phyloP scores from a whole-genome alignment of 169 alveolate genomes.

The Plasmodium berghei region DNA sequence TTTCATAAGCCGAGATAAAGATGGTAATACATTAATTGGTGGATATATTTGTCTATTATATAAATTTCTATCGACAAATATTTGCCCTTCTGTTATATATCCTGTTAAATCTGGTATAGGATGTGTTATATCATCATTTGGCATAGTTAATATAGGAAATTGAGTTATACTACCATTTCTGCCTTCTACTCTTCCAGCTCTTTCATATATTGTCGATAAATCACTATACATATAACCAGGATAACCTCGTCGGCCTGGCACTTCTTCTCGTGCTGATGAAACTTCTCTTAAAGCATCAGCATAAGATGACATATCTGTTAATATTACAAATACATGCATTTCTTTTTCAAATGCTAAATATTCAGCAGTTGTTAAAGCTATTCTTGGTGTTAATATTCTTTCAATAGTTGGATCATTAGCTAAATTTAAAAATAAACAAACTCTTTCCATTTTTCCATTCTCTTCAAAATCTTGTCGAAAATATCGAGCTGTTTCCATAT shows the following conservation, averaged over 20 bases:
- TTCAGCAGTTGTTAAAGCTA: constrained; percentile 99
- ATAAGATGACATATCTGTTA: constrained; percentile 99
- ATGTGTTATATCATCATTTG: constrained; percentile 99
- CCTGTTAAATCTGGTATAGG: constrained; percentile 99
- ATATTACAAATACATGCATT: constrained; percentile 97
- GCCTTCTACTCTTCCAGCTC: constrained; percentile 99
- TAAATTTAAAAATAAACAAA: constrained; percentile 97
- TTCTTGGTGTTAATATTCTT: constrained; percentile 98
- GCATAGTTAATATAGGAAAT: constrained; percentile 99
- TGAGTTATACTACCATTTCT: constrained; percentile 98
- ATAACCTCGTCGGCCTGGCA: constrained; percentile 99
- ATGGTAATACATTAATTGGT: constrained; percentile 98
- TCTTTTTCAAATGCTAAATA: constrained; percentile 99
- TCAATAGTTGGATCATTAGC: constrained; percentile 99
- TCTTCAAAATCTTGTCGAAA: constrained; percentile 99
- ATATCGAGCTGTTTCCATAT: constrained; percentile 99
- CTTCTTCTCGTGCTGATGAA: constrained; percentile 99
- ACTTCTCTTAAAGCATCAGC: constrained; percentile 99
- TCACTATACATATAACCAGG: constrained; percentile 99
- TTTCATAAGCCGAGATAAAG: constrained; percentile 99
- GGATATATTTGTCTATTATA: constrained; percentile 98
- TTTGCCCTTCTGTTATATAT: constrained; percentile 99
- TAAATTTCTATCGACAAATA: constrained; percentile 98
- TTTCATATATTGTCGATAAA: constrained; percentile 98
- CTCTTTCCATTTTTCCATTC: constrained; percentile 99